A percentile compares a stretch with the other conserved stretches of the same genome.
Conservation (phyloP, 2,329 filamentous ascomycete genomes). For the Alternaria sp. region DNA sequence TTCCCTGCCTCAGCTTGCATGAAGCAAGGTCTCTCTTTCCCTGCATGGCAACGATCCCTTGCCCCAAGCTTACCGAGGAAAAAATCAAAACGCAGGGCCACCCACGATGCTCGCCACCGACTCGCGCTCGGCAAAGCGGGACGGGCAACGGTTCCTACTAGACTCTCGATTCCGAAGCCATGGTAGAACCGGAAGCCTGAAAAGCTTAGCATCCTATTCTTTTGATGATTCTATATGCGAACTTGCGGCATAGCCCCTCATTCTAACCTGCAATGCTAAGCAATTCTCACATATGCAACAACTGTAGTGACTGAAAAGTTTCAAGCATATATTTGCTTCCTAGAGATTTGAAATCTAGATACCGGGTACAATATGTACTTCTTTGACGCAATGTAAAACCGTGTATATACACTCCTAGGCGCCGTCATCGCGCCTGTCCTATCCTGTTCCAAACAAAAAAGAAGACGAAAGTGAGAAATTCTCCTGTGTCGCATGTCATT, state of each 20-base stretch:
- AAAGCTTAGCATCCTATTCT: not conserved
- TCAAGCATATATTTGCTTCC: not conserved
- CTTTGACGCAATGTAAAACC: not conserved
- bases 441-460: not conserved
- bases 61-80: not conserved
- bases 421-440: not conserved
- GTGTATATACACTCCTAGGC: slow-evolving; percentile 6
- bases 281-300: not conserved
- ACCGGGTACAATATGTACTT: not conserved
- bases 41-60: not conserved
- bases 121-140: not conserved
- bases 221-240: not conserved
- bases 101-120: slow-evolving; percentile 1
- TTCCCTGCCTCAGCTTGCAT: not conserved
- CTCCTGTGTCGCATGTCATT: not conserved
- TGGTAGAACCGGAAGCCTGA: not conserved
- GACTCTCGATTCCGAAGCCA: not conserved
- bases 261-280: not conserved
- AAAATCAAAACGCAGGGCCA: not conserved
- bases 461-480: not conserved
- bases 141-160: not conserved
- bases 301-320: not conserved
- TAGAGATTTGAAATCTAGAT: not conserved
- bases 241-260: not conserved
- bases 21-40: not conserved